Evolutionary conservation across 2,329 filamentous ascomycete genomes (phyloP), one percentile per base, ranked within the genome.

Genomic region (Phaeoacremonium minimum): DNA sequence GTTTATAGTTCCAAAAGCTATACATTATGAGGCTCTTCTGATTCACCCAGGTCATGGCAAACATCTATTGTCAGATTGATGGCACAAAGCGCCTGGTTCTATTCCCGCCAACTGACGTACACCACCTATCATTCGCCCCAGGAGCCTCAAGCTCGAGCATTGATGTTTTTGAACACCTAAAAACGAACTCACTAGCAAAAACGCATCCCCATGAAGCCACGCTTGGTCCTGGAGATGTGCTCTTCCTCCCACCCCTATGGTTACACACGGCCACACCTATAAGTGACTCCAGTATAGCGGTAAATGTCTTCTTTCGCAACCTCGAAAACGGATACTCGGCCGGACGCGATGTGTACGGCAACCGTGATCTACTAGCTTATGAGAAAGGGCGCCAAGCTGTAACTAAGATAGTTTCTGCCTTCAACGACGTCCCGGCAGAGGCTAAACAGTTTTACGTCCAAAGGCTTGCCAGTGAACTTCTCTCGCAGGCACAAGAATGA

Each of bases 241-340:
- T 95, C 7, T 91, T 86, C 56, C 72, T 95, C 18, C 89, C 89
- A 0, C 78, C 87, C 1, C 71, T 93, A 48, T 95, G 90, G 89
- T 71, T 87, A 11, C 90, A 95, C 57, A 83, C 87, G 1, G 83
- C 81, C 2, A 70, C 73, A 1, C 80, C 83, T 1, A 67, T 59
- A 1, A 63, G 73, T 7, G 56, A 66, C 30, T 57, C 78, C 41
- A 89, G 86, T 47, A 69, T 95, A 7, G 87, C 87, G 1, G 81
- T 95, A n/a, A 95, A 95, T 55, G 75, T 91, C 18, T 95, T 95
- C 66, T 95, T 94, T 63, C 78, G 80, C 30, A 83, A 81, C 43
- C 66, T 93, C 8, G 65, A 79, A 4, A 64, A 56, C 4, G 79
- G 75, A 2, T 93, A 93, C 55, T 80, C 87, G 1, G 58, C 73